A percentile compares a stretch with the other conserved stretches of the same genome.
phyloP scores from a whole-genome alignment of 1,284 basidiomycete species.

The Apiotrichum gracile region DNA sequence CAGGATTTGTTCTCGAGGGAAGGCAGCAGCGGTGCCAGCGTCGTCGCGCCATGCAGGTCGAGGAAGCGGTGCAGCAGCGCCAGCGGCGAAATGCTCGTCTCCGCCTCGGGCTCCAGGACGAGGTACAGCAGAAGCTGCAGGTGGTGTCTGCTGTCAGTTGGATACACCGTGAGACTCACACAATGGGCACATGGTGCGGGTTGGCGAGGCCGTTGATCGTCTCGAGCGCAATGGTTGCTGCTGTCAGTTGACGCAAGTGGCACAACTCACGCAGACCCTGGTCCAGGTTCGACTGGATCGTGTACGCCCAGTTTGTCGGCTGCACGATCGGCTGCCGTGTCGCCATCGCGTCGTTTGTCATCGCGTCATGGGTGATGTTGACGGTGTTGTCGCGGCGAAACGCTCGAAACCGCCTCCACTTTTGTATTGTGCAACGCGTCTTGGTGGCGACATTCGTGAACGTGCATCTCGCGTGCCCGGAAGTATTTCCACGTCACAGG shows the following conservation, averaged over 20 bases:
- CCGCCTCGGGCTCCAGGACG: conserved; percentile 1
- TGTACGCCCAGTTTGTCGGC: conserved; percentile 3
- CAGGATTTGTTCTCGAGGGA: not conserved
- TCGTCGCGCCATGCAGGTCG: conserved; percentile 8
- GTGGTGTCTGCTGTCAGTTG: conserved; percentile 19
- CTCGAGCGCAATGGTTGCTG: not conserved
- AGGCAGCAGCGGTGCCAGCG: conserved; percentile 5
- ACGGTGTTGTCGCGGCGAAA: too few species aligned
- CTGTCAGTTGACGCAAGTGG: not conserved
- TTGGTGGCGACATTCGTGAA: too few species aligned
- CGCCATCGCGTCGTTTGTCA: not conserved
- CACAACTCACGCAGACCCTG: conserved; percentile 7
- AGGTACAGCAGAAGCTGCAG: conserved; percentile 32
- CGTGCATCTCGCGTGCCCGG: too few species aligned
- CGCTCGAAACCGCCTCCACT: too few species aligned
- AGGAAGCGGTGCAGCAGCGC: conserved; percentile 18
- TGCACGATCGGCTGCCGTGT: not conserved
- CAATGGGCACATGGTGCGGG: not conserved
- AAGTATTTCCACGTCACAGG: too few species aligned
- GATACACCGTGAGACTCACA: not conserved
- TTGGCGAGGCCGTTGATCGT: conserved; percentile 10
- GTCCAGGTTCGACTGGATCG: not conserved
- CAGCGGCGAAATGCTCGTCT: conserved; percentile 10
- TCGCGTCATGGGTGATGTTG: too few species aligned
- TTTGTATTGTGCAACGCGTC: too few species aligned